Evolutionary conservation across 2,329 filamentous ascomycete genomes (phyloP).

Genomic region (Arthrobotrys iridis): DNA sequence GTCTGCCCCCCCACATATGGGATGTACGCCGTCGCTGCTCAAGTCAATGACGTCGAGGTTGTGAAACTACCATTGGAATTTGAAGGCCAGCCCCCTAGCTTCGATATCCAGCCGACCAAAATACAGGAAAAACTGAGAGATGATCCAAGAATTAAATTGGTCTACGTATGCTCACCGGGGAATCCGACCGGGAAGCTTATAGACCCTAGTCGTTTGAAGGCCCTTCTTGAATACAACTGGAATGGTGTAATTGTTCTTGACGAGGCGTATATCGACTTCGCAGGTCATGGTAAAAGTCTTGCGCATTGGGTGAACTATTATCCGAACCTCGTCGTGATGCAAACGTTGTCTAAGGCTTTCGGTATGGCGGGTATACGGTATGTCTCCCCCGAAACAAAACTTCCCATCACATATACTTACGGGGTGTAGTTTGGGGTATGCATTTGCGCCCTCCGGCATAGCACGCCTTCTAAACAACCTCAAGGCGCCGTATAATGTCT

Average conservation of each 20-base stretch:
- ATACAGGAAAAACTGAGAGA: conserved; percentile 74
- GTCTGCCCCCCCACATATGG: conserved; percentile 97
- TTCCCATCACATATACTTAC: background rate
- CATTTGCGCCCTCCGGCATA: conserved; percentile 79
- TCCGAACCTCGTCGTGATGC: conserved; percentile 97
- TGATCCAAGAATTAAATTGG: conserved; percentile 78
- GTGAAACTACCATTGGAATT: conserved; percentile 78
- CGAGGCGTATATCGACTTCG: conserved; percentile 97
- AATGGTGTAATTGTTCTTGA: conserved; percentile 94
- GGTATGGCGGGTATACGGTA: conserved; percentile 87
- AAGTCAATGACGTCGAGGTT: conserved; percentile 89
- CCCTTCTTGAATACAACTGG: conserved; percentile 87
- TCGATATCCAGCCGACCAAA: conserved; percentile 76
- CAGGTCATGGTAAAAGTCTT: conserved; percentile 78
- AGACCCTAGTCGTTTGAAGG: conserved; percentile 75
- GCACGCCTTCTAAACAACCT: conserved; percentile 85
- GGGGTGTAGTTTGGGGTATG: conserved; percentile 72
- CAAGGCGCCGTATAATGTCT: conserved; percentile 96
- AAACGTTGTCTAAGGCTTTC: conserved; percentile 98
- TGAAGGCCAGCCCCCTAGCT: conserved; percentile 67
- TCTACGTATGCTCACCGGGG: conserved; percentile 92
- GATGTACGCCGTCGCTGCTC: conserved; percentile 95
- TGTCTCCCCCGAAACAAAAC: background rate
- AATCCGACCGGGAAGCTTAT: conserved; percentile 89
- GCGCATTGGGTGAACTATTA: conserved; percentile 92